Percentiles rank a stretch among this genome's conserved stretches.
Conservation (phyloP, 2,329 filamentous ascomycete species). For the Trichoderma endophyticum region DNA sequence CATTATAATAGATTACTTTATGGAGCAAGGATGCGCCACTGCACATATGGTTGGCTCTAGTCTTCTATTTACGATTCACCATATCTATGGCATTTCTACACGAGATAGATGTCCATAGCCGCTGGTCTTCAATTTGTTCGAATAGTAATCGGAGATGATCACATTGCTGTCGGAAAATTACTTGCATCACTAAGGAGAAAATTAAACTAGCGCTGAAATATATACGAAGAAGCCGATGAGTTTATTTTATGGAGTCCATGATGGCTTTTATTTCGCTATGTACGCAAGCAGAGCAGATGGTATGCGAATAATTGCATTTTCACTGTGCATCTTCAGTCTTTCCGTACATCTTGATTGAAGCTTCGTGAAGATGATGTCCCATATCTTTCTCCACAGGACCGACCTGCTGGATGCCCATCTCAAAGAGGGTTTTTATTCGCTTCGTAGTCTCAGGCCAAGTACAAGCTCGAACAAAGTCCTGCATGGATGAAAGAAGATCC, state of each 20-base stretch:
- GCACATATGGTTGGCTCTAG: not conserved
- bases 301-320: not conserved
- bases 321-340: not conserved
- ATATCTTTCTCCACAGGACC: not conserved
- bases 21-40: not conserved
- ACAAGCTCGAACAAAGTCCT: not conserved
- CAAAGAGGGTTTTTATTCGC: not conserved
- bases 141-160: not conserved
- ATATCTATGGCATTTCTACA: not conserved
- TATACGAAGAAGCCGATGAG: not conserved
- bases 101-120: not conserved
- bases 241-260: not conserved
- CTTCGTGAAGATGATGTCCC: not conserved
- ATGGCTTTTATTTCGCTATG: not conserved
- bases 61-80: not conserved
- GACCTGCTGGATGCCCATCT: not conserved
- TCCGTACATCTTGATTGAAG: not conserved
- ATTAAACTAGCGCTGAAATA: not conserved
- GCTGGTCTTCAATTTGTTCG: not conserved
- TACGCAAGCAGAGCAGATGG: not conserved
- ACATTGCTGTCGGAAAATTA: not conserved
- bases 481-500: not conserved
- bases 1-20: not conserved
- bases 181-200: not conserved
- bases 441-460: not conserved